Evolutionary conservation across 2,329 filamentous ascomycete genomes (phyloP).

Genomic region (Ustulina deusta): DNA sequence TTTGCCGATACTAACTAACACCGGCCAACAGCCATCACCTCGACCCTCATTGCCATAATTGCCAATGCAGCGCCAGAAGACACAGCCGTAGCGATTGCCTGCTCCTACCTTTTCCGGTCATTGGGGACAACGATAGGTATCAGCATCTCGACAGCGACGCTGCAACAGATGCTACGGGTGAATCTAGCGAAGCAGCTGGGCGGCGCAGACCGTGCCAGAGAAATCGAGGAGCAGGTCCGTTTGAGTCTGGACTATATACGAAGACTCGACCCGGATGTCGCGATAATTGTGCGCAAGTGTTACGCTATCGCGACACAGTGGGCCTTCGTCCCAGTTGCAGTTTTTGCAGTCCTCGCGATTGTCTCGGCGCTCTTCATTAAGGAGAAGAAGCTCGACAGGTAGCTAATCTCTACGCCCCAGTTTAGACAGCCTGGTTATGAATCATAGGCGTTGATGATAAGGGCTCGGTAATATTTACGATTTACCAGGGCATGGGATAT

Average conservation of each 20-base stretch:
- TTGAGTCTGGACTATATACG: slow-evolving; percentile 77
- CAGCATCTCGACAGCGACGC: slow-evolving; percentile 76
- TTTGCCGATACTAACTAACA: slow-evolving; percentile 10
- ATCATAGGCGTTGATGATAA: neutral
- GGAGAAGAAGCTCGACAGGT: slow-evolving; percentile 65
- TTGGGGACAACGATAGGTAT: slow-evolving; percentile 82
- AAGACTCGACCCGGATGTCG: slow-evolving; percentile 70
- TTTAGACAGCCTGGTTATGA: neutral
- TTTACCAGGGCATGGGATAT: neutral
- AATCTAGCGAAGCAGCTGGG: slow-evolving; percentile 67
- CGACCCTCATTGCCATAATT: slow-evolving; percentile 77
- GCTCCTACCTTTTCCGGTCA: slow-evolving; percentile 83
- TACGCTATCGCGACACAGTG: slow-evolving; percentile 66
- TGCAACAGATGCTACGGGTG: slow-evolving; percentile 75
- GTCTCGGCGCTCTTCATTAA: slow-evolving; percentile 63
- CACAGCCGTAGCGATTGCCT: slow-evolving; percentile 80
- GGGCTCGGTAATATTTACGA: no score
- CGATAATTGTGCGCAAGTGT: slow-evolving; percentile 71
- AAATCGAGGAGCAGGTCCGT: slow-evolving; percentile 76
- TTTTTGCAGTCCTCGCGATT: slow-evolving; percentile 56
- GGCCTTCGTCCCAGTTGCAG: slow-evolving; percentile 56
- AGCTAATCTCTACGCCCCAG: neutral
- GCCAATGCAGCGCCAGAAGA: slow-evolving; percentile 76
- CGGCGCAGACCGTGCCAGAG: slow-evolving; percentile 66
- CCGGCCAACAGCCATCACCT: slow-evolving; percentile 71